phyloP scores from a whole-genome alignment of 2,329 filamentous ascomycete genomes.

The Aspergillus persii region DNA sequence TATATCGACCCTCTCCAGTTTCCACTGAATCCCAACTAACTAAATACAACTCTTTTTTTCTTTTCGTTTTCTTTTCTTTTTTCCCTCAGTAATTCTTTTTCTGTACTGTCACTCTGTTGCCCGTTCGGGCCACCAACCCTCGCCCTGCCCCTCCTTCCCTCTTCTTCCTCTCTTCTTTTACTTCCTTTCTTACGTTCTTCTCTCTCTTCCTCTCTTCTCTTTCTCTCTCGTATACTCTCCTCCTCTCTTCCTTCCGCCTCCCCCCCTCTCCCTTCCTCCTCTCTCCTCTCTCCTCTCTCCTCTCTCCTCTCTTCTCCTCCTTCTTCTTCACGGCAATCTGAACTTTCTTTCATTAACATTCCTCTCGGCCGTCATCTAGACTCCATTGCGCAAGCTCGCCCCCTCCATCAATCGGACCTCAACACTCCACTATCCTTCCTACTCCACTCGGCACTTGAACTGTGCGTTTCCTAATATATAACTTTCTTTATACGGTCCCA shows the following conservation, averaged over 20 bases:
- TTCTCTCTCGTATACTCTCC: conserved; percentile 14
- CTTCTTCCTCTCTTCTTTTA: conserved; percentile 13
- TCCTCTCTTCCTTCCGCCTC: conserved; percentile 15
- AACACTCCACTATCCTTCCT: conserved; percentile 9
- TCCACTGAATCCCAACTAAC: not conserved
- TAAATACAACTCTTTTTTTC: not conserved
- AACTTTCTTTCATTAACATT: conserved; percentile 9
- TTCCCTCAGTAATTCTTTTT: not conserved
- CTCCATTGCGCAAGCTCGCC: conserved; percentile 32
- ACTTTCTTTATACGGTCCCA: conserved; percentile 5
- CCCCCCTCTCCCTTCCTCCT: conserved; percentile 15
- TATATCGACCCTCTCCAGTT: not conserved
- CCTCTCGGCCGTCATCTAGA: conserved; percentile 10
- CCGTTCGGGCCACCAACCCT: conserved; percentile 21
- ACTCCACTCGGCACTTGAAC: conserved; percentile 8
- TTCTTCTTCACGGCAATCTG: conserved; percentile 15
- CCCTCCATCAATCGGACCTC: conserved; percentile 29
- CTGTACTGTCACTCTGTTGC: conserved; percentile 13
- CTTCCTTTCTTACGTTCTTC: conserved; percentile 5
- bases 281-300: conserved; percentile 11
- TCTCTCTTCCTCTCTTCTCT: conserved; percentile 12
- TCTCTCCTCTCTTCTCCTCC: conserved; percentile 7
- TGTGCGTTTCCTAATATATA: conserved; percentile 11
- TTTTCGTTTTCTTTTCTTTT: not conserved
- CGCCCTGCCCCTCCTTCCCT: conserved; percentile 21